phyloP scores from a whole-genome alignment of 2,329 filamentous ascomycete species.

The Ophiostoma populinum region DNA sequence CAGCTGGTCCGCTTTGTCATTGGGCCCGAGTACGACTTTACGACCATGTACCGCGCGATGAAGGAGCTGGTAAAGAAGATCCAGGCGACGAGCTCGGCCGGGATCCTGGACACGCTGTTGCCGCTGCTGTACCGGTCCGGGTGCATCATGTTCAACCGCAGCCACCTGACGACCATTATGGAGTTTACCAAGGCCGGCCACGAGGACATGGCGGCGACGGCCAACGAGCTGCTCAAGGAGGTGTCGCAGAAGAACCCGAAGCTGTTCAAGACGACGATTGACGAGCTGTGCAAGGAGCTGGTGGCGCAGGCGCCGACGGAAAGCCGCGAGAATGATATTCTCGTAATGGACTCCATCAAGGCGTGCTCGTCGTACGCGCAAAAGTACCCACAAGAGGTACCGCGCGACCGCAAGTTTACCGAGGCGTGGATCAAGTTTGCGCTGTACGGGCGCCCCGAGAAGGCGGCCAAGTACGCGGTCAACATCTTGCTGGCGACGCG shows the following conservation, averaged over 20 bases:
- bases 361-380: slow-evolving; percentile 84
- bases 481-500: slow-evolving; percentile 68
- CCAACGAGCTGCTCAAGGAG: slow-evolving; percentile 79
- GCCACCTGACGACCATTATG: slow-evolving; percentile 81
- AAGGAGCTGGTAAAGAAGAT: slow-evolving; percentile 77
- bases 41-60: slow-evolving; percentile 75
- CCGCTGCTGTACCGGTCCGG: slow-evolving; percentile 72
- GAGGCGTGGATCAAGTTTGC: slow-evolving; percentile 72
- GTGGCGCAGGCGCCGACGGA: slow-evolving; percentile 62
- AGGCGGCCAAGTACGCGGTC: slow-evolving; percentile 83
- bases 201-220: slow-evolving; percentile 56
- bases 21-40: slow-evolving; percentile 74
- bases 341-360: slow-evolving; percentile 79
- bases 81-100: slow-evolving; percentile 45
- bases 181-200: slow-evolving; percentile 73
- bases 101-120: slow-evolving; percentile 60
- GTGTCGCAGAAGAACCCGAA: slow-evolving; percentile 81
- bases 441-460: slow-evolving; percentile 61
- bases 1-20: slow-evolving; percentile 78
- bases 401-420: slow-evolving; percentile 61
- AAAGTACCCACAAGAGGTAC: slow-evolving; percentile 70
- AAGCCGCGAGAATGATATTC: slow-evolving; percentile 47
- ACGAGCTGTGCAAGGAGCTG: slow-evolving; percentile 76
- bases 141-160: slow-evolving; percentile 81
- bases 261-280: slow-evolving; percentile 82